Evolutionary conservation across 129 eudicot genomes (phyloP), one percentile per base, ranked within the genome.

Genomic region (Rutidosis leptorrhynchoides): DNA sequence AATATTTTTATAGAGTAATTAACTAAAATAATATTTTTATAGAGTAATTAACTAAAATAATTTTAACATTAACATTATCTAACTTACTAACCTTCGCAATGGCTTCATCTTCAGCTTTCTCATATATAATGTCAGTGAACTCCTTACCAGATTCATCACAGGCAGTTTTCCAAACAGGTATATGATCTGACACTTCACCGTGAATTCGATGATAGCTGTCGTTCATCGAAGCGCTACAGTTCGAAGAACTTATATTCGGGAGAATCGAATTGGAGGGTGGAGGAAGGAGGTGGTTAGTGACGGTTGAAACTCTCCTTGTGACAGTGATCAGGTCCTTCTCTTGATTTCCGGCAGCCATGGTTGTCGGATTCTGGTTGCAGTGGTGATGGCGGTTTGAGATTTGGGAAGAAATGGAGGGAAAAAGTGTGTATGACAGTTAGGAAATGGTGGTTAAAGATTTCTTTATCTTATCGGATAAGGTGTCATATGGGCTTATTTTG

Each of bases 41-140:
- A n/a, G n/a, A n/a, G n/a, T n/a, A n/a, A n/a, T n/a, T n/a, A n/a
- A n/a, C n/a, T n/a, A n/a, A n/a, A n/a, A 35, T 35, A 35, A 35
- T 3, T 35, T 35, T 40, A 40, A 40, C 5, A 1, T 40, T 40
- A 40, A 40, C n/a, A 40, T 40, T 37, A 37, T 37, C 5, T 11
- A 40, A 49, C 3, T 49, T 6, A 19, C 55, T 49, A 11, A 93
- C 95, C 95, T 89, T 93, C 6, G 96, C 99, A 72, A 89, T 93
- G 83, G 86, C 92, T 82, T 93, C 99, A 30, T 82, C 96, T 20
- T 62, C 81, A 7, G 99, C 92, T 74, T 93, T 93, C 66, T 93
- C 93, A 43, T 93, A 93, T 7, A 93, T 75, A 58, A 93, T 93
- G 49, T 89, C 96, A 8, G 83, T 77, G 69, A 75, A 93, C 35